Percentiles rank a stretch among this genome's conserved stretches.
Conservation (phyloP, 2,329 filamentous ascomycete genomes). For the Trichoderma endophyticum region DNA sequence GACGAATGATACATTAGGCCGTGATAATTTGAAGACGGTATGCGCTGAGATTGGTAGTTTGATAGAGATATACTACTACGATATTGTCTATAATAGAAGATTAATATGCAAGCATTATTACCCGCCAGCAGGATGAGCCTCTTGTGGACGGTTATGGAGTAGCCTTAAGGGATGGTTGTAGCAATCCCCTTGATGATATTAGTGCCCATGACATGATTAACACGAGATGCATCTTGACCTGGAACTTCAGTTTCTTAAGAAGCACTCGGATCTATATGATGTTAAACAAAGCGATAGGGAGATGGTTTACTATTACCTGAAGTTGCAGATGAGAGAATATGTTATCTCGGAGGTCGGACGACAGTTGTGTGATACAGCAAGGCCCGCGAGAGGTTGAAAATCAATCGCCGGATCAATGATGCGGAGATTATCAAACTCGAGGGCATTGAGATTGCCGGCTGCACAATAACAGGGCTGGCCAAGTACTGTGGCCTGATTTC, state of each 20-base stretch:
- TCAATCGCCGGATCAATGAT: background rate
- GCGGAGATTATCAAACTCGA: no score
- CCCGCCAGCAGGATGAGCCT: background rate
- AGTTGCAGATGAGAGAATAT: no score
- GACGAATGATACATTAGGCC: background rate
- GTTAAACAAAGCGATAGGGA: no score
- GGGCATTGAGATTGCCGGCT: no score
- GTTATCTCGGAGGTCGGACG: background rate
- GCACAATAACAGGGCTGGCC: background rate
- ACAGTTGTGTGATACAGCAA: background rate
- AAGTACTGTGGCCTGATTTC: background rate
- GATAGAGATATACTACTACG: rapidly evolving
- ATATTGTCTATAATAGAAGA: background rate
- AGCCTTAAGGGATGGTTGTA: no score
- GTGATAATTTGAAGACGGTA: background rate
- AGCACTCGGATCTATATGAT: no score
- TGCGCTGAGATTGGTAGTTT: background rate
- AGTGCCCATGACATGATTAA: no score
- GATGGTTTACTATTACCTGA: no score
- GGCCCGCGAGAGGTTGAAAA: background rate
- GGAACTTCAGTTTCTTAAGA: no score
- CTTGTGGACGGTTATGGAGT: no score
- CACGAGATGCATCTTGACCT: no score
- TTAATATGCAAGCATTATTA: background rate
- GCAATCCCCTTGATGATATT: no score